Evolutionary conservation across 495 filamentous ascomycete species (phyloP), one percentile per base, ranked within the genome.

Genomic region (Penicillium antarcticum): DNA sequence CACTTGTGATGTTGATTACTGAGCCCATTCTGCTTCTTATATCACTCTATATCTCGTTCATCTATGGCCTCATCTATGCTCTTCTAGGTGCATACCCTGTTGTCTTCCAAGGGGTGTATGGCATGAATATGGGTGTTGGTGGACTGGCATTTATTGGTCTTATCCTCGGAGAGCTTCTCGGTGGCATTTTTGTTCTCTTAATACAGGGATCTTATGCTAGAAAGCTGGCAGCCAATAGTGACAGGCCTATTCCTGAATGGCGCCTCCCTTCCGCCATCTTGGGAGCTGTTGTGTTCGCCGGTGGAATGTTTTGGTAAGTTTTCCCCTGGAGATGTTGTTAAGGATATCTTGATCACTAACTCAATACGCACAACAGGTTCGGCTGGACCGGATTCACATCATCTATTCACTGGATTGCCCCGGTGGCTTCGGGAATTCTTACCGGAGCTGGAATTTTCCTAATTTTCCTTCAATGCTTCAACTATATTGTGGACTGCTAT

Each of bases 241-340:
- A 58, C 23, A 45, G 57, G n/a, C 49, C 58, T 14, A 36, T 70
- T 8, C 67, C 67, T 1, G 65, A 70, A 53, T 70, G 67, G 67
- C 65, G 67, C 10, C 49, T 70, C 1, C 57, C 55, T 0, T 70
- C 71, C 9, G 72, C 78, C 42, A 73, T 82, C 23, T 33, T 75
- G 2, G 81, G 80, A 2, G 69, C 62, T 2, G 48, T 70, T n/a
- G 55, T 74, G 6, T 70, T 83, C 35, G 72, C 79, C 0, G 63
- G 67, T 23, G 79, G 80, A 0, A 55, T 81, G 12, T 80, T 83
- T 65, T 79, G 77, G 71, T 82, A 44, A 37, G 56, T 40, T 1
- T 8, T 12, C 16, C 13, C 23, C 16, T 17, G 12, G 4, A 21
- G 9, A 12, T 41, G 19, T 6, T 11, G 29, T 6, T 33, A 4